Percentiles rank a stretch among this genome's conserved stretches.
Evolutionary conservation across 805 yeast species (phyloP).

Genomic region (Ogataea nakhonphanomensis): DNA sequence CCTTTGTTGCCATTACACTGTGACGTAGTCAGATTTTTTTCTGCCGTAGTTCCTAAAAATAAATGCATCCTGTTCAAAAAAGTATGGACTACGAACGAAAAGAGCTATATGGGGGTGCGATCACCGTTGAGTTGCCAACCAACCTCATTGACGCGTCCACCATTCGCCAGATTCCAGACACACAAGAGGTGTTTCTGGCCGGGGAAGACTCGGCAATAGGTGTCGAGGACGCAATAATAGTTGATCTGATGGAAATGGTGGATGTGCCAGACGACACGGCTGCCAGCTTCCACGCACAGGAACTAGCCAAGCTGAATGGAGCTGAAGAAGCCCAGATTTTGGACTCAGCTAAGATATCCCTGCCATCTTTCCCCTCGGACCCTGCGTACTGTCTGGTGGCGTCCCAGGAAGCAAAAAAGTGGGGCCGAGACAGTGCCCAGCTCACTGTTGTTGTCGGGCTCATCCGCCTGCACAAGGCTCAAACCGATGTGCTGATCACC

Average conservation of each 20-base stretch:
- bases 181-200: constrained; percentile 82
- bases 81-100: constrained; percentile 16
- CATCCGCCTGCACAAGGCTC: constrained; percentile 46
- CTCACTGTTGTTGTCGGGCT: constrained; percentile 56
- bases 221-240: constrained; percentile 53
- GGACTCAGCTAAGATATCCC: constrained; percentile 5
- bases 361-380: constrained; percentile 16
- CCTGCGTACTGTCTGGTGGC: constrained; percentile 35
- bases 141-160: constrained; percentile 72
- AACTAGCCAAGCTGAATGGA: constrained; percentile 46
- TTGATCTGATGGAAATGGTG: constrained; percentile 60
- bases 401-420: constrained; percentile 45
- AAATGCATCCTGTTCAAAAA: neutral
- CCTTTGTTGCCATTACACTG: neutral
- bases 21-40: constrained; percentile 3
- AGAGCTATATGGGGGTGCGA: constrained; percentile 80
- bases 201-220: constrained; percentile 27
- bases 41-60: neutral
- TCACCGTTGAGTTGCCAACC: constrained; percentile 53
- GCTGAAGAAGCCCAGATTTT: constrained; percentile 8
- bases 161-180: constrained; percentile 83
- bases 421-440: constrained; percentile 41
- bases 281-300: constrained; percentile 54
- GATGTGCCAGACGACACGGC: constrained; percentile 32
- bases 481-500: constrained; percentile 61